Percentiles rank a stretch among this genome's conserved stretches.
Conservation (phyloP, 495 filamentous ascomycete genomes). For the Penicillium desertorum region DNA sequence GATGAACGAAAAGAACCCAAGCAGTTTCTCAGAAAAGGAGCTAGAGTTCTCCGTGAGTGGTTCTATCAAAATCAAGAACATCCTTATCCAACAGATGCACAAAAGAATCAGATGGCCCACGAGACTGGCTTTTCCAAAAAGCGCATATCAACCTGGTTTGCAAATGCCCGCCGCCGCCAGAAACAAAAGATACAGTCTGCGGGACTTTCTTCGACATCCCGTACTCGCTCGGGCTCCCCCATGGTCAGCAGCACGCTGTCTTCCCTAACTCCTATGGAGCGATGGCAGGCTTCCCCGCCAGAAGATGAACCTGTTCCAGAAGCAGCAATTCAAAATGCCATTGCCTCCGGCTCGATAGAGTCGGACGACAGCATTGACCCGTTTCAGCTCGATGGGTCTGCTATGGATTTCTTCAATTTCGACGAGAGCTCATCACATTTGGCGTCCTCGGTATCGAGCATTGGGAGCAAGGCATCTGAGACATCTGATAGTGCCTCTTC, state of each 20-base stretch:
- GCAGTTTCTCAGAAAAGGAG: conserved; percentile 61
- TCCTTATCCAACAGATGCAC: conserved; percentile 40
- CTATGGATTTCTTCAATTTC: conserved; percentile 26
- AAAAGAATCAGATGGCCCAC: conserved; percentile 31
- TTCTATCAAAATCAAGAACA: conserved; percentile 46
- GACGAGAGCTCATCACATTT: conserved; percentile 30
- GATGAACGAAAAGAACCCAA: conserved; percentile 43
- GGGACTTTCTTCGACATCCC: conserved; percentile 53
- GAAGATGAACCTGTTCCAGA: conserved; percentile 58
- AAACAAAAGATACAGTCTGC: conserved; percentile 50
- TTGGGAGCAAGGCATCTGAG: conserved; percentile 34
- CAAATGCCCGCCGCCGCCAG: conserved; percentile 44
- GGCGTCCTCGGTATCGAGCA: conserved; percentile 31
- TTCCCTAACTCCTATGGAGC: conserved; percentile 68
- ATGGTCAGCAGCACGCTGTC: conserved; percentile 43
- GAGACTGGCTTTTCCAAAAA: conserved; percentile 41
- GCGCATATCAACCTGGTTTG: conserved; percentile 44
- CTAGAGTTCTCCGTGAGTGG: conserved; percentile 43
- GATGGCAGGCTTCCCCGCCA: conserved; percentile 78
- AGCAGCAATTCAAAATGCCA: conserved; percentile 38
- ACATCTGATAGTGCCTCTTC: conserved; percentile 38
- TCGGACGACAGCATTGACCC: conserved; percentile 53
- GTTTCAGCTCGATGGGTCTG: conserved; percentile 33
- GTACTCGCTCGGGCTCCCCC: conserved; percentile 36
- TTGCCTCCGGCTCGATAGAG: conserved; percentile 58